phyloP scores from a whole-genome alignment of 2,329 filamentous ascomycete species.

The Fusarium sp. region DNA sequence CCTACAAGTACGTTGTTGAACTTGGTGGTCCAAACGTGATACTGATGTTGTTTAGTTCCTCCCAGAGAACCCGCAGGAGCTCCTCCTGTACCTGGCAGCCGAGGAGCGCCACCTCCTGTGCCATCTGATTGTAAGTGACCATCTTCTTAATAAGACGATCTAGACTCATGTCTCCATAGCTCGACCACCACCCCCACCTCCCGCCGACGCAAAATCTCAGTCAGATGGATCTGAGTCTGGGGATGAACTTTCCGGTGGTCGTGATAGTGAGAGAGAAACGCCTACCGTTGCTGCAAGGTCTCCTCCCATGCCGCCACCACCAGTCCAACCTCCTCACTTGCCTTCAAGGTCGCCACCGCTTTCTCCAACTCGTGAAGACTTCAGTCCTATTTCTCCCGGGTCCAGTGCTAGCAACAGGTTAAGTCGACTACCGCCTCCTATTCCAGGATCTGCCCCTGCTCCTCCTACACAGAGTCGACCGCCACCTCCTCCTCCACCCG shows the following conservation, averaged over 20 bases:
- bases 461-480: conserved; percentile 67
- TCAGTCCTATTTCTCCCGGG: conserved; percentile 57
- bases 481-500: conserved; percentile 74
- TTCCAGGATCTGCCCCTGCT: conserved; percentile 66
- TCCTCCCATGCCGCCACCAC: conserved; percentile 58
- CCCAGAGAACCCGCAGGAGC: conserved; percentile 51
- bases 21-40: not conserved
- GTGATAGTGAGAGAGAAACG: conserved; percentile 53
- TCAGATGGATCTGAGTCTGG: conserved; percentile 88
- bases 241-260: conserved; percentile 77
- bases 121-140: conserved; percentile 68
- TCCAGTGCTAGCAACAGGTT: conserved; percentile 61
- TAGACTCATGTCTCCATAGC: conserved; percentile 57
- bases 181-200: conserved; percentile 68
- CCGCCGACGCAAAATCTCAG: conserved; percentile 68
- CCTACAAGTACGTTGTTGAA: conserved; percentile 35
- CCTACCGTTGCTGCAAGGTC: conserved; percentile 43
- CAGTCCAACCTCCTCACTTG: conserved; percentile 45
- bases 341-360: conserved; percentile 50
- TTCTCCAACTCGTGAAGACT: conserved; percentile 50
- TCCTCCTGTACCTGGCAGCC: conserved; percentile 60
- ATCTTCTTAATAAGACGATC: conserved; percentile 41
- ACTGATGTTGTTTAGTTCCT: conserved; percentile 48
- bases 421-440: conserved; percentile 69
- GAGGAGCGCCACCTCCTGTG: conserved; percentile 68